Percentiles rank a stretch among this genome's conserved stretches.
Evolutionary conservation across 2,329 filamentous ascomycete genomes (phyloP).

Genomic region (Beauveria rudraprayagi): DNA sequence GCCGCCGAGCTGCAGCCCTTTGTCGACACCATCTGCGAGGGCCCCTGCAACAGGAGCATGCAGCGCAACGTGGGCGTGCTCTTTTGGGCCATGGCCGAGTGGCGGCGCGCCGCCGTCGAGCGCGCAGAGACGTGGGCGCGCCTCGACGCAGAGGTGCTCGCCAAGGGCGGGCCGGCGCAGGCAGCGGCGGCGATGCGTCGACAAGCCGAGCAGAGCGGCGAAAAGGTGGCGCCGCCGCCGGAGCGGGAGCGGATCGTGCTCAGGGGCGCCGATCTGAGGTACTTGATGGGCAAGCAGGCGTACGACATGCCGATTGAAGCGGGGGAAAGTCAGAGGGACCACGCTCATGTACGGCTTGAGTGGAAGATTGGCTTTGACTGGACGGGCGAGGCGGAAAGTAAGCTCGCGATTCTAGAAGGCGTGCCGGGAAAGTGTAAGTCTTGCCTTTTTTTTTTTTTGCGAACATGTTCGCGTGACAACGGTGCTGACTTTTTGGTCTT

Average conservation of each 20-base stretch:
- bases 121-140: conserved; percentile 56
- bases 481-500: conserved; percentile 6
- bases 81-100: conserved; percentile 61
- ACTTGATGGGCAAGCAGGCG: conserved; percentile 44
- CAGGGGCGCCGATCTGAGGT: conserved; percentile 37
- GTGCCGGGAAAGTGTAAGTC: conserved; percentile 57
- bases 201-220: conserved; percentile 15
- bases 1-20: conserved; percentile 50
- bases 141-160: conserved; percentile 39
- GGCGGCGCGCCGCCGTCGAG: conserved; percentile 52
- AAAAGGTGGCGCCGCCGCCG: conserved; percentile 16
- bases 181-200: conserved; percentile 18
- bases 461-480: background rate
- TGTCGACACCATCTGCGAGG: conserved; percentile 34
- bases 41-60: conserved; percentile 34
- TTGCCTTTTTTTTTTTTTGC: no score
- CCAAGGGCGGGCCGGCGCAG: conserved; percentile 22
- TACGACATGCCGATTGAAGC: conserved; percentile 36
- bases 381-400: conserved; percentile 61
- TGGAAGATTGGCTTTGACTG: conserved; percentile 64
- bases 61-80: conserved; percentile 51
- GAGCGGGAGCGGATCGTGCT: conserved; percentile 5
- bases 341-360: conserved; percentile 42
- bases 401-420: conserved; percentile 44
- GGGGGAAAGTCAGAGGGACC: conserved; percentile 22